Base-by-base conservation (phyloP, 1,139 yeast species). In the Suhomyces bolitotheri region DNA sequence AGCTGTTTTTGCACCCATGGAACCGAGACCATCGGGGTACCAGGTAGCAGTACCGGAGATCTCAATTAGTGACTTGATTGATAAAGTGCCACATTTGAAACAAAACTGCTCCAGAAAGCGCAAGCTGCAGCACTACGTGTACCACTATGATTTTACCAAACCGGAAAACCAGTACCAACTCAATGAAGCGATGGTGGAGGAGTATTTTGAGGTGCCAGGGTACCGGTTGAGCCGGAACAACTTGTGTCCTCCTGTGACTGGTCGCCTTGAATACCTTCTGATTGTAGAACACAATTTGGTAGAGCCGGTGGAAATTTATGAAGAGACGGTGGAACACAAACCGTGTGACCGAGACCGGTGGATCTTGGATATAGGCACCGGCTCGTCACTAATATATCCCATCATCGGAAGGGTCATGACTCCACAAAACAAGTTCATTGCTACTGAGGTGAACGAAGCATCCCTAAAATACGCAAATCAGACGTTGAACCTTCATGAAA, bases 351-450 rank as follows among this genome's bases (percentile, higher is more conserved):
- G n/a, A 3, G 20, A 17, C 20, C 25, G 47, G 5, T 45, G 49
- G 42, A 37, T 45, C 3, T 25, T 54, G 8, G 58, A 54, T 29
- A 45, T 54, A 7, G 60, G 60, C 2, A 54, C 58, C 1, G 60
- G 60, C 3, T 46, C 60, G 2, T 49, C 56, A 9, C 39, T 47
- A 14, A 40, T 54, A 2, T 54, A 52, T 31, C 51, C 58, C 6
- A 27, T 54, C 1, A 31, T 45, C 3, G 47, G 46, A 7, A 31
- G 27, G 2, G 13, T n/a, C 4, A 28, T 43, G 22, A 24, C 33
- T 25, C 22, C 25, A 7, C 23, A 25, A 5, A 42, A 43, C 20
- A 21, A 25, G 22, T 45, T 38, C 16, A 39, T 53, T 10, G 54
- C 45, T 6, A 51, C 58, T 0, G 60, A 54, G 24, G 33, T 47